Percentiles rank a stretch among this genome's conserved stretches.
Evolutionary conservation across 495 filamentous ascomycete species (phyloP).

Genomic region (Hyaloscypha hepaticicola): DNA sequence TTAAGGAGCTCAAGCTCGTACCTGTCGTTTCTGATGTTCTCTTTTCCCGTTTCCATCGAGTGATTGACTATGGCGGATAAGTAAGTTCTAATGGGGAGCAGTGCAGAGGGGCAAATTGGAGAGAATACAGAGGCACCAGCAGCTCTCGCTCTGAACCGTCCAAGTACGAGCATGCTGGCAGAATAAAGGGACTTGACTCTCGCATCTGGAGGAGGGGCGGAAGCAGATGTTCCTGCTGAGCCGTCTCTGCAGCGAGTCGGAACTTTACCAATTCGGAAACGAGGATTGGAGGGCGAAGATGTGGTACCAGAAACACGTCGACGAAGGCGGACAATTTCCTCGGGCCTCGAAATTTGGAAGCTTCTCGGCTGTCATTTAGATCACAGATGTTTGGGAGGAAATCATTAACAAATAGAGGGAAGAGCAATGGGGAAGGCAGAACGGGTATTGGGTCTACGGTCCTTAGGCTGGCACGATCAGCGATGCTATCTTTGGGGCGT

Average conservation of each 20-base stretch:
- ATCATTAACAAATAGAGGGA: background rate
- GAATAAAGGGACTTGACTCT: background rate
- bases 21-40: background rate
- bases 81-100: background rate
- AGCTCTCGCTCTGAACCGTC: background rate
- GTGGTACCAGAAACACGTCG: background rate
- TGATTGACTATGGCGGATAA: conserved; percentile 5
- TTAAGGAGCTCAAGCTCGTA: background rate
- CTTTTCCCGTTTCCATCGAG: background rate
- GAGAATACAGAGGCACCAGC: background rate
- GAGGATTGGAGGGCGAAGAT: background rate
- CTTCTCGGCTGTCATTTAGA: conserved; percentile 9
- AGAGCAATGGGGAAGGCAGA: conserved; percentile 15
- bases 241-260: conserved; percentile 15
- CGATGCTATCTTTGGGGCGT: conserved; percentile 46
- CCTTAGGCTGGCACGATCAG: conserved; percentile 38
- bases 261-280: conserved; percentile 14
- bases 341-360: background rate
- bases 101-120: background rate
- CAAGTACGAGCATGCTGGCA: background rate
- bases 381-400: conserved; percentile 17
- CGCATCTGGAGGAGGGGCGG: background rate
- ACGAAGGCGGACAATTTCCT: conserved; percentile 10
- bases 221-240: background rate
- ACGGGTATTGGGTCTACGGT: conserved; percentile 49